Percentiles rank a stretch among this genome's conserved stretches.
phyloP scores from a whole-genome alignment of 352 stramenopile species.

The Pythium angustatum region DNA sequence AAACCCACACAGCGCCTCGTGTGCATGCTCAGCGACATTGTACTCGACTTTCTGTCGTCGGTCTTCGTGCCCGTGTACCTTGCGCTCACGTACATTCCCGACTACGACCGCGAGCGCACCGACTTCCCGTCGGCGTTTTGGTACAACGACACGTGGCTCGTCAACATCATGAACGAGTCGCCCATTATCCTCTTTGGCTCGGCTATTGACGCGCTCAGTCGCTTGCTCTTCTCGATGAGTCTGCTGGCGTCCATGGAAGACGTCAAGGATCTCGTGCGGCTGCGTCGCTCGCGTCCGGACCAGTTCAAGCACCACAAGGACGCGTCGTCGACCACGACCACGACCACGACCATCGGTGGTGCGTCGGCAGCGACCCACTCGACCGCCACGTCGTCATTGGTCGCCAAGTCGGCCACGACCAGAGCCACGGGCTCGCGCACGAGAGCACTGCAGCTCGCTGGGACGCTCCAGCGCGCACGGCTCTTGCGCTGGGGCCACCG shows the following conservation, averaged over 20 bases:
- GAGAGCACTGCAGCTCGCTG: neutral
- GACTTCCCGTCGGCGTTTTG: slow-evolving; percentile 10
- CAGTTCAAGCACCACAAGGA: slow-evolving; percentile 1
- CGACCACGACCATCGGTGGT: neutral
- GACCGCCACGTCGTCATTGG: no score
- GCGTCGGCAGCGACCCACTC: no score
- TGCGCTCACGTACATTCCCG: neutral
- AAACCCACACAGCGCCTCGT: slow-evolving; percentile 2
- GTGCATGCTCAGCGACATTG: slow-evolving; percentile 11
- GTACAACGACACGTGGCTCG: slow-evolving; percentile 10
- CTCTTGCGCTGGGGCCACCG: slow-evolving; percentile 5
- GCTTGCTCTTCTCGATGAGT: slow-evolving; percentile 14
- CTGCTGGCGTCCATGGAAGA: slow-evolving; percentile 10
- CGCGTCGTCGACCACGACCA: neutral
- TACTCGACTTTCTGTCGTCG: slow-evolving; percentile 21
- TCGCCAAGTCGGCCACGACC: neutral
- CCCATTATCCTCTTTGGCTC: slow-evolving; percentile 12
- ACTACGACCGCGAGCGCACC: neutral
- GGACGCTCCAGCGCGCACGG: neutral
- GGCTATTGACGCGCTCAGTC: slow-evolving; percentile 3
- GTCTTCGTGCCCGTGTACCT: slow-evolving; percentile 12
- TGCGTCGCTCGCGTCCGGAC: neutral
- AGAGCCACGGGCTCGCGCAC: neutral
- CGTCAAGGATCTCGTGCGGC: slow-evolving; percentile 13
- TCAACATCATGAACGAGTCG: slow-evolving; percentile 7